These are phyloP conservation scores for Aulographum hederae DNA, from an alignment of 2,329 filamentous ascomycete genomes.

Conservation along the genomic window DNA sequence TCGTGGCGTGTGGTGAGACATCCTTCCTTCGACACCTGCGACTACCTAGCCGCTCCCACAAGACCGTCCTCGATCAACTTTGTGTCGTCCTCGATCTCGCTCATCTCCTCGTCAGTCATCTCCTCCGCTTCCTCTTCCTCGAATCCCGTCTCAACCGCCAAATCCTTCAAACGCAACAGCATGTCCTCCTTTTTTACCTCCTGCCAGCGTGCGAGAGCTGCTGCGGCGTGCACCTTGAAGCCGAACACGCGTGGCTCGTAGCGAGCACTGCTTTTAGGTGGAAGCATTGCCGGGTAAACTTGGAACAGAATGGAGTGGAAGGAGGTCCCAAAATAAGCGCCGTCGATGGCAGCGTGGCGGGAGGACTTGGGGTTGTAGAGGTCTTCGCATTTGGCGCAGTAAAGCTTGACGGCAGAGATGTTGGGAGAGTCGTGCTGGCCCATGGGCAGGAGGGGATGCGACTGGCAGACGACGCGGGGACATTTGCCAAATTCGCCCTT, in stretches of 20 bases:
- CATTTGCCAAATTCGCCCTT: conserved; percentile 97
- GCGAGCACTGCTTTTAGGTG: conserved; percentile 65
- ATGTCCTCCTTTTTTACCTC: conserved; percentile 63
- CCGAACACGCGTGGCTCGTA: conserved; percentile 87
- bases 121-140: conserved; percentile 37
- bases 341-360: conserved; percentile 85
- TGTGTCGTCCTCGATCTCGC: conserved; percentile 26
- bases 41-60: no score
- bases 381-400: conserved; percentile 93
- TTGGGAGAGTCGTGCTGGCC: conserved; percentile 81
- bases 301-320: conserved; percentile 99
- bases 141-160: conserved; percentile 59
- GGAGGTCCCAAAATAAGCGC: conserved; percentile 92
- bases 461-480: conserved; percentile 85
- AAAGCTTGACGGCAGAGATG: conserved; percentile 83
- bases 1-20: no score
- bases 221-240: conserved; percentile 84
- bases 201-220: conserved; percentile 84
- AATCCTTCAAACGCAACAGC: conserved; percentile 54
- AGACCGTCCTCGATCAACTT: conserved; percentile 6
- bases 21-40: no score
- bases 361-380: conserved; percentile 98
- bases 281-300: conserved; percentile 81
- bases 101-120: conserved; percentile 43
- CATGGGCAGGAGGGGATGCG: conserved; percentile 85